Evolutionary conservation across 1,284 basidiomycete species (phyloP).

Genomic region (Microbotryum intermedium): DNA sequence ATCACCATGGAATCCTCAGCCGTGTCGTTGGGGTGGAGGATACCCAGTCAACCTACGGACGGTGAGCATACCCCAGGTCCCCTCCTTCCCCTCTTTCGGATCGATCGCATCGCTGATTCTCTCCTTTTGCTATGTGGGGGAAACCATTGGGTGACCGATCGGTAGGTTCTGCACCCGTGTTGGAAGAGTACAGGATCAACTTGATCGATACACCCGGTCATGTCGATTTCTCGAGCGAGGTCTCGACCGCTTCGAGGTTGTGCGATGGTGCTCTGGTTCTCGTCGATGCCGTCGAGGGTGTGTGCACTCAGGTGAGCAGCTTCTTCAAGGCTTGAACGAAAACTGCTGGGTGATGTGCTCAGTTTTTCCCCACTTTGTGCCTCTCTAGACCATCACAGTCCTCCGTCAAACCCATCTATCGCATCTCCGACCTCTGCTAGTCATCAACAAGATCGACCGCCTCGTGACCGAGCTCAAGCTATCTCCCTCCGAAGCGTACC

Average conservation of each 20-base stretch:
- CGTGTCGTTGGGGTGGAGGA: slow-evolving; percentile 39
- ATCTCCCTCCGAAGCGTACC: slow-evolving; percentile 84
- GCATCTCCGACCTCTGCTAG: slow-evolving; percentile 76
- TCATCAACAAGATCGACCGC: slow-evolving; percentile 96
- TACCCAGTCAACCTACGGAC: slow-evolving; percentile 7
- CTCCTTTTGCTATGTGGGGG: neutral
- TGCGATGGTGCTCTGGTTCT: slow-evolving; percentile 94
- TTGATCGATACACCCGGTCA: slow-evolving; percentile 99
- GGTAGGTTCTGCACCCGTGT: slow-evolving; percentile 46
- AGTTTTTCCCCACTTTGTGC: neutral
- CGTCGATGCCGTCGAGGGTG: slow-evolving; percentile 97
- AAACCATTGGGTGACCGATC: neutral
- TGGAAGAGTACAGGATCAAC: slow-evolving; percentile 69
- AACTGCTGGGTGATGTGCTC: too few species aligned
- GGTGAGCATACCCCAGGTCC: neutral
- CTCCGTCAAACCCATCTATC: slow-evolving; percentile 93
- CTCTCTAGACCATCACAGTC: slow-evolving; percentile 79
- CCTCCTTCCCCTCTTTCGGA: neutral
- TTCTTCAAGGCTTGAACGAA: too few species aligned
- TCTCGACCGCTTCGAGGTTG: slow-evolving; percentile 83
- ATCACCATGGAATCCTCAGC: slow-evolving; percentile 99
- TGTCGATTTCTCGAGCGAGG: slow-evolving; percentile 96
- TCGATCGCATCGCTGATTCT: neutral
- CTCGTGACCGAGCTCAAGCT: slow-evolving; percentile 90
- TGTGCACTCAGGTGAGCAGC: slow-evolving; percentile 88